Conservation (phyloP, 495 filamentous ascomycete genomes). For the Aspergillus biplanus region DNA sequence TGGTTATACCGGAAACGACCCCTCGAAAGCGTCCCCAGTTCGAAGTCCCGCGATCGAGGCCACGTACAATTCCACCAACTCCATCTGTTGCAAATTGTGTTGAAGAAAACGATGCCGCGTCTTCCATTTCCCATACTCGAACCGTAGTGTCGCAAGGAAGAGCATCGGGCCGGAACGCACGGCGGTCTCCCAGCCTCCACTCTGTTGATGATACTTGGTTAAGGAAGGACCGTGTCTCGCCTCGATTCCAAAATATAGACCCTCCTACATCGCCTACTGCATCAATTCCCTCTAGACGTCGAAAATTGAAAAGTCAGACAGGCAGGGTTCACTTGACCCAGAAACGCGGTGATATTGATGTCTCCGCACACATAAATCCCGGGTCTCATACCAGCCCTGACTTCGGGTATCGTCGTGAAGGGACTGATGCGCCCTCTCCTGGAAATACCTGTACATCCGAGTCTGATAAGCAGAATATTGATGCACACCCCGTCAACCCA, state of each 20-base stretch:
- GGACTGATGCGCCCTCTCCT: neutral
- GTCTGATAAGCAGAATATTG: neutral
- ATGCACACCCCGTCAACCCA: slow-evolving; percentile 7
- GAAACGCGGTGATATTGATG: neutral
- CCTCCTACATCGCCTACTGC: slow-evolving; percentile 48
- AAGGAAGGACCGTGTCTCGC: slow-evolving; percentile 40
- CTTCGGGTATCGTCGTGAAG: neutral
- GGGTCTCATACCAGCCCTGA: neutral
- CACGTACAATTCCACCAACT: slow-evolving; percentile 1
- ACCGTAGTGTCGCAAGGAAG: slow-evolving; percentile 1
- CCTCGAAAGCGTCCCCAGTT: slow-evolving; percentile 24
- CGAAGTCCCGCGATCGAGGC: slow-evolving; percentile 4
- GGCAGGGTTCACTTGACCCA: neutral
- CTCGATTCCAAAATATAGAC: slow-evolving; percentile 39
- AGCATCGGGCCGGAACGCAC: slow-evolving; percentile 6
- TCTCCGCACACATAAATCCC: too few relatives aligned
- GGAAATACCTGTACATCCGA: slow-evolving; percentile 4
- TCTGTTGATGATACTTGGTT: slow-evolving; percentile 37
- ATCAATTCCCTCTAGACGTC: slow-evolving; percentile 28
- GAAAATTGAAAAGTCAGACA: slow-evolving; percentile 19
- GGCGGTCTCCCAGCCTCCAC: slow-evolving; percentile 9
- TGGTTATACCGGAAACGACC: slow-evolving; percentile 30
- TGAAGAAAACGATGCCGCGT: neutral
- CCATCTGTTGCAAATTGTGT: neutral
- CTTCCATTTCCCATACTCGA: neutral